Conservation (phyloP, 345 rosid genomes). For the Firmiana major region DNA sequence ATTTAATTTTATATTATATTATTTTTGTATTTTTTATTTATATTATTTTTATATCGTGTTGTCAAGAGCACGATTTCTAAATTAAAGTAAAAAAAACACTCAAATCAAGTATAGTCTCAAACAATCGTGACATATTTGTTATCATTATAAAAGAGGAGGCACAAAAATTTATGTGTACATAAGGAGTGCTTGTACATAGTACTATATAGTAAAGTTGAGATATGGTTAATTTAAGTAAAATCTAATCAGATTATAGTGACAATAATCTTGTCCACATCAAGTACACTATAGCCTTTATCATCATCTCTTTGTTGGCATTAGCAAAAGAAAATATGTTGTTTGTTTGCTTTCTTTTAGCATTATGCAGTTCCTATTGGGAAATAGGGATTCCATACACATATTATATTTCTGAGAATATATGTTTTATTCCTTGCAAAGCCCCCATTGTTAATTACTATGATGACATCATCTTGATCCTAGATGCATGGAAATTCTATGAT, state of each 20-base stretch:
- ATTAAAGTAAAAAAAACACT: no score
- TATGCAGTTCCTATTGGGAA: constrained; percentile 23
- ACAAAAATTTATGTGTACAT: no score
- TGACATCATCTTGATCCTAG: constrained; percentile 15
- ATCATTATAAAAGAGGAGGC: not conserved
- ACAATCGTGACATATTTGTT: no score
- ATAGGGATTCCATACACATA: constrained; percentile 22
- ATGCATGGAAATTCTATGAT: constrained; percentile 13
- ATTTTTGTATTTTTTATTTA: no score
- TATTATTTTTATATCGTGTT: no score
- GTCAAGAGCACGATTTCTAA: no score
- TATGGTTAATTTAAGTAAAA: constrained; percentile 7
- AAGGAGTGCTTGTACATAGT: not conserved
- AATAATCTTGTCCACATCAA: constrained; percentile 17
- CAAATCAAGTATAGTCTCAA: no score
- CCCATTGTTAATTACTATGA: constrained; percentile 7
- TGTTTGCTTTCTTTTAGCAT: constrained; percentile 28
- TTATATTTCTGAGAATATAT: constrained; percentile 23
- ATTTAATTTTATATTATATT: no score
- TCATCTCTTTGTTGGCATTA: constrained; percentile 30
- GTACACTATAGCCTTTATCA: constrained; percentile 25
- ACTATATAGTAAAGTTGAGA: no score
- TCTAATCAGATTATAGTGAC: constrained; percentile 11
- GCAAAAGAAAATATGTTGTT: constrained; percentile 30
- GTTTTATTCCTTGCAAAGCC: constrained; percentile 23